Conservation (phyloP, 2,329 filamentous ascomycete genomes). For the Botryotinia calthae region DNA sequence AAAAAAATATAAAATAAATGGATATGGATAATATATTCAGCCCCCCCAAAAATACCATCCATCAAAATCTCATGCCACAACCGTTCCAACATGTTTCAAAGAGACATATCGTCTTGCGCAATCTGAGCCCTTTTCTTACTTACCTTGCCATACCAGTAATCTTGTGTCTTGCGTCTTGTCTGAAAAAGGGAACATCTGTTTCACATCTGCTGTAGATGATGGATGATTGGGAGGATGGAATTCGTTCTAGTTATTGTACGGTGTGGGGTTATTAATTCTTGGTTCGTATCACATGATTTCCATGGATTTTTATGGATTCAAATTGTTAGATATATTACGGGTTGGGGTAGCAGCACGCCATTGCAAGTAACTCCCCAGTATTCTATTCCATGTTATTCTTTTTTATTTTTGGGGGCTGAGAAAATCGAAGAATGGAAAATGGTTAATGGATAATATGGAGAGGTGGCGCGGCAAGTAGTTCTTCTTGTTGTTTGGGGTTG, state of each 20-base stretch:
- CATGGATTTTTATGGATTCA: too few species aligned
- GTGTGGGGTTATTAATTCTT: too few species aligned
- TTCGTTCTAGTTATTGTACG: too few species aligned
- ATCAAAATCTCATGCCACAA: not conserved
- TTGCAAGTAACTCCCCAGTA: not conserved
- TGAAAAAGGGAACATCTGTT: not conserved
- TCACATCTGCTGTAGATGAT: not conserved
- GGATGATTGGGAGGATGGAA: too few species aligned
- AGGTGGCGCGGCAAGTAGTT: not conserved
- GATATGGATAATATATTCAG: not conserved
- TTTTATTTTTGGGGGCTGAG: too few species aligned
- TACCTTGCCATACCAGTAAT: too few species aligned
- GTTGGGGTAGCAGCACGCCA: not conserved
- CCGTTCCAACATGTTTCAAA: not conserved
- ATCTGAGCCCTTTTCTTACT: not conserved
- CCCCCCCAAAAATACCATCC: not conserved
- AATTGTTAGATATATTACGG: too few species aligned
- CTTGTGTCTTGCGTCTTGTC: not conserved
- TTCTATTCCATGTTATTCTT: too few species aligned
- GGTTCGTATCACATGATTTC: too few species aligned
- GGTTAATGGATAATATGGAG: not conserved
- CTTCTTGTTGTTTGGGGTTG: not conserved
- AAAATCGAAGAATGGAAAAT: too few species aligned
- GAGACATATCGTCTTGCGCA: conserved; percentile 1
- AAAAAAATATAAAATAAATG: not conserved